Percentiles rank a stretch among this genome's conserved stretches.
These are phyloP conservation scores for Phylloporus arenicola DNA, from an alignment of 768 basidiomycete species.

Conservation along the genomic window DNA sequence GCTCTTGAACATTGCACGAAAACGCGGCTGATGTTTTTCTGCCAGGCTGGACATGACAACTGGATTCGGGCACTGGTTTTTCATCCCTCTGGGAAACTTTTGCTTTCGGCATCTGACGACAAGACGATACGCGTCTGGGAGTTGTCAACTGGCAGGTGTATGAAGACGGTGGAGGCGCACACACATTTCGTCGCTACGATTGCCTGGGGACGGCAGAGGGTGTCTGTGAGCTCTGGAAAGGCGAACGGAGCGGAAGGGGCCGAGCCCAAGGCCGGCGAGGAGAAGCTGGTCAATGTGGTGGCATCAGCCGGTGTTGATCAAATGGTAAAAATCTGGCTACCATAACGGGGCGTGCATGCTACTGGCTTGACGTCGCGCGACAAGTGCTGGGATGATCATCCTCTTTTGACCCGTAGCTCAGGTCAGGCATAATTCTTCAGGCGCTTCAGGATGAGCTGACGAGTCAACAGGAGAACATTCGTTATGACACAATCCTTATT, in stretches of 20 bases:
- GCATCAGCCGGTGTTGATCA: slow-evolving; percentile 68
- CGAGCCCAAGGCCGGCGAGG: slow-evolving; percentile 32
- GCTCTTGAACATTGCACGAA: not conserved
- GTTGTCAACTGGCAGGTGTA: slow-evolving; percentile 74
- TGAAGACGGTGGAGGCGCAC: slow-evolving; percentile 85
- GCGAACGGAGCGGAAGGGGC: slow-evolving; percentile 35
- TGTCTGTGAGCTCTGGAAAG: slow-evolving; percentile 38
- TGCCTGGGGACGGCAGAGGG: slow-evolving; percentile 66
- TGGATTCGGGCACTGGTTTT: slow-evolving; percentile 88
- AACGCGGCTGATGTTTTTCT: slow-evolving; percentile 6
- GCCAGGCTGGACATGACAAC: slow-evolving; percentile 75
- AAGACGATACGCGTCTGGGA: slow-evolving; percentile 92
- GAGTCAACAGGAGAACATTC: slow-evolving; percentile 10
- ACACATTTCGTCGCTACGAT: slow-evolving; percentile 77
- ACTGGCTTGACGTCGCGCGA: slow-evolving; percentile 3
- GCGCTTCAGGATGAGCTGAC: slow-evolving; percentile 7
- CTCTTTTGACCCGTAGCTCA: slow-evolving; percentile 9
- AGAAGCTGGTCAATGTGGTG: slow-evolving; percentile 64
- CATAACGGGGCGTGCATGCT: slow-evolving; percentile 31
- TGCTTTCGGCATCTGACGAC: slow-evolving; percentile 90
- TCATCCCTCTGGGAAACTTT: slow-evolving; percentile 84
- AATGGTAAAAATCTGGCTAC: slow-evolving; percentile 60
- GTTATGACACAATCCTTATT: slow-evolving; percentile 31
- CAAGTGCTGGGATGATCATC: slow-evolving; percentile 12
- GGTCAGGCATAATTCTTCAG: slow-evolving; percentile 5